Conservation (phyloP, 345 rosid genomes). For the Durio zibethinus region DNA sequence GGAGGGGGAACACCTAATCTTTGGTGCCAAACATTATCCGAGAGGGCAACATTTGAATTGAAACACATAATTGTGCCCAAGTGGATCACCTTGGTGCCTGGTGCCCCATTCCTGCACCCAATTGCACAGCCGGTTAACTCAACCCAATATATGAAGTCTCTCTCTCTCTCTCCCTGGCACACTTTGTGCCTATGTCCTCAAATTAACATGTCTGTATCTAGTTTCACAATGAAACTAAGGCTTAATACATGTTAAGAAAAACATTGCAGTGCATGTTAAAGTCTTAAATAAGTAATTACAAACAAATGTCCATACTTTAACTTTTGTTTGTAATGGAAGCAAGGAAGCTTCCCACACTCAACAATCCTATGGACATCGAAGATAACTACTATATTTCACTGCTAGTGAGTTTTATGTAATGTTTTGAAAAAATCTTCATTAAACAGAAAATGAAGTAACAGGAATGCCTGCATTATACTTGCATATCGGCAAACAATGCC, state of each 20-base stretch:
- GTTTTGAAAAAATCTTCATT: background rate
- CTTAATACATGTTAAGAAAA: background rate
- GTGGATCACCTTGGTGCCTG: constrained; percentile 31
- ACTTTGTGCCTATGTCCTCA: background rate
- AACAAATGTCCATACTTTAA: background rate
- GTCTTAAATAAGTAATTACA: background rate
- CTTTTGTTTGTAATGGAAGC: background rate
- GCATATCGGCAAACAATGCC: background rate
- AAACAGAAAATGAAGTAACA: background rate
- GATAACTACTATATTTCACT: background rate
- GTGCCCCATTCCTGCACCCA: constrained; percentile 25
- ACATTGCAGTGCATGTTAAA: background rate
- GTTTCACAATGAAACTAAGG: background rate
- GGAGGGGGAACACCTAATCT: constrained; percentile 29
- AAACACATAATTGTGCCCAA: constrained; percentile 9
- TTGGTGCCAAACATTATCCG: constrained; percentile 14
- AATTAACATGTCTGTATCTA: background rate
- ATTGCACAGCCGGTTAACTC: constrained; percentile 28
- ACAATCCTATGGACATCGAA: background rate
- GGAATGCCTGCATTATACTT: background rate
- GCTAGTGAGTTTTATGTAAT: background rate
- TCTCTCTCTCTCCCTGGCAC: background rate
- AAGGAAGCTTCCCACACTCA: background rate
- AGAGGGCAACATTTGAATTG: constrained; percentile 13
- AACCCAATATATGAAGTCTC: background rate